A percentile compares a stretch with the other conserved stretches of the same genome.
These are phyloP conservation scores for Aphanomyces cochlioides DNA, from an alignment of 352 stramenopile genomes.

Conservation along the genomic window DNA sequence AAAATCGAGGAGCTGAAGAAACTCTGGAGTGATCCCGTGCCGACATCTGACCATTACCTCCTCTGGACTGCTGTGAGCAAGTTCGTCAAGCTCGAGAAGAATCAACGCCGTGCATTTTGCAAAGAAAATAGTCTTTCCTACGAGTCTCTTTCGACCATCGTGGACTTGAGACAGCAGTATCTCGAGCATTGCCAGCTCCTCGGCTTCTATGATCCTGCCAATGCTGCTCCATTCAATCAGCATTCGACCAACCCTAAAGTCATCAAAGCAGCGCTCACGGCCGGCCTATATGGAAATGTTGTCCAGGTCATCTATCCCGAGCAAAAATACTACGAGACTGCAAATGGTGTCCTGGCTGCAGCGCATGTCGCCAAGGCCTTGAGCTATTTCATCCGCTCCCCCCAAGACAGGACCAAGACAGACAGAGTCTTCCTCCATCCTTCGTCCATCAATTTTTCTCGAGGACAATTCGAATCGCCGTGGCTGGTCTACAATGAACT, in stretches of 20 bases:
- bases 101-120: conserved; percentile 52
- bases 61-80: conserved; percentile 75
- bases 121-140: conserved; percentile 69
- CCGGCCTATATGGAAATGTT: conserved; percentile 79
- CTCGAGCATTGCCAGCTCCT: conserved; percentile 71
- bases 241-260: conserved; percentile 83
- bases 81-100: conserved; percentile 39
- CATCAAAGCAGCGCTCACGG: conserved; percentile 83
- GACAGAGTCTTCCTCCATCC: conserved; percentile 97
- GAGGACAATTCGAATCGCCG: conserved; percentile 90
- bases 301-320: conserved; percentile 85
- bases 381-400: conserved; percentile 86
- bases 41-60: conserved; percentile 76
- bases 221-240: conserved; percentile 46
- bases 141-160: conserved; percentile 89
- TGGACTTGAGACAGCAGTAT: conserved; percentile 88
- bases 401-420: conserved; percentile 37
- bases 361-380: conserved; percentile 91
- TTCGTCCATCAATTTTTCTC: conserved; percentile 86
- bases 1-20: conserved; percentile 62
- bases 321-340: conserved; percentile 93
- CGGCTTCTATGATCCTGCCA: conserved; percentile 63
- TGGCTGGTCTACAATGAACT: conserved; percentile 95
- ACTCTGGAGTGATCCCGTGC: conserved; percentile 49
- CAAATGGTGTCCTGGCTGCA: conserved; percentile 87